phyloP scores from a whole-genome alignment of 75 land plant species.

The Cunninghamia lanceolata region DNA sequence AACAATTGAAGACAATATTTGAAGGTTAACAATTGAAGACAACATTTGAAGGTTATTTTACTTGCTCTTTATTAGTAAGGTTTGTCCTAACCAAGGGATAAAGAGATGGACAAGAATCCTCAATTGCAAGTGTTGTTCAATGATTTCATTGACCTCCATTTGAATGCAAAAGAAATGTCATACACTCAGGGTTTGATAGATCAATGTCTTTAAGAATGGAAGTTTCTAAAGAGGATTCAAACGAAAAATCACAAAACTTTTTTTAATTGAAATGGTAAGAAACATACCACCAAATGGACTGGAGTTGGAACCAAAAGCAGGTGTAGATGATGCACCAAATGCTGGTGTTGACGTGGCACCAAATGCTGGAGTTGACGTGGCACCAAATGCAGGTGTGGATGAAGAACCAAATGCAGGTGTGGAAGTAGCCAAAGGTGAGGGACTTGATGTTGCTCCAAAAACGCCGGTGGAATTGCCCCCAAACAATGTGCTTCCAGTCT shows the following conservation, averaged over 20 bases:
- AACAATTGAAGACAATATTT: neutral
- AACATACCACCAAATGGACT: conserved; percentile 45
- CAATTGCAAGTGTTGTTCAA: neutral
- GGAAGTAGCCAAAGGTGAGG: conserved; percentile 64
- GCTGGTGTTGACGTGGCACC: conserved; percentile 51
- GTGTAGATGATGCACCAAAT: conserved; percentile 37
- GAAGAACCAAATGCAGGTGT: conserved; percentile 70
- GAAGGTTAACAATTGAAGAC: neutral
- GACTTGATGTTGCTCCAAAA: conserved; percentile 69
- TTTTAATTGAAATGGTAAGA: neutral
- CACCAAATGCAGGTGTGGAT: conserved; percentile 57
- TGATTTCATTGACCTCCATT: too few relatives aligned
- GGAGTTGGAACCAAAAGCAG: conserved; percentile 34
- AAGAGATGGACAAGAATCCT: neutral
- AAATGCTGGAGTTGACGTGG: conserved; percentile 60
- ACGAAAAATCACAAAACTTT: neutral
- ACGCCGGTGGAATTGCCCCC: conserved; percentile 92
- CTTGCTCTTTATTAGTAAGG: neutral
- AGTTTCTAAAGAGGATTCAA: neutral
- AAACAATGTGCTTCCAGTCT: conserved; percentile 69
- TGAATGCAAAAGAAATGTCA: neutral
- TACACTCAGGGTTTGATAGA: neutral
- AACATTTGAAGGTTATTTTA: neutral
- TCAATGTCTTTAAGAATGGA: neutral
- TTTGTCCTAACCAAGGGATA: neutral